Percentiles rank a stretch among this genome's conserved stretches.
Conservation (phyloP, 176 grass and related monocot species). For the Stipa capillata region DNA sequence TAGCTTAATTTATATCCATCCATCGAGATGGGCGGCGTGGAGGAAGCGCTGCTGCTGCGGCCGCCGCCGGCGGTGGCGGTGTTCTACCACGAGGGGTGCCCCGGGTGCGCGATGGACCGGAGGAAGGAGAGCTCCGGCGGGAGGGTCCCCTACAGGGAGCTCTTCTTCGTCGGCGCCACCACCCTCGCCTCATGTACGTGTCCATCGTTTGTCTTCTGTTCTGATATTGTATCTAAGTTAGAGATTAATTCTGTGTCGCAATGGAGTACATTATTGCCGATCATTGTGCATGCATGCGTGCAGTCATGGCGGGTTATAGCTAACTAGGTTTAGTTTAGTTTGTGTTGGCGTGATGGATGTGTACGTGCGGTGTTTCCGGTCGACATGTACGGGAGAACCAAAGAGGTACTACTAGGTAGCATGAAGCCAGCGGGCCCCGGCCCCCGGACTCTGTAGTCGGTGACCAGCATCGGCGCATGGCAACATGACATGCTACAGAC, state of each 20-base stretch:
- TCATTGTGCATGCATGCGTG: too few relatives aligned
- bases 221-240: background rate
- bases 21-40: background rate
- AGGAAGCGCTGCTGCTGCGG: background rate
- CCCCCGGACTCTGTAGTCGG: too few relatives aligned
- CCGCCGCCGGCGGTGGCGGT: background rate
- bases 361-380: too few relatives aligned
- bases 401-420: too few relatives aligned
- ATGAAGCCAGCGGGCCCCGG: too few relatives aligned
- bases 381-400: too few relatives aligned
- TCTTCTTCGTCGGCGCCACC: slow-evolving; percentile 50
- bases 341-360: too few relatives aligned
- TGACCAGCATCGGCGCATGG: too few relatives aligned
- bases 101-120: slow-evolving; percentile 42
- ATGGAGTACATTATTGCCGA: background rate
- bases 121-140: slow-evolving; percentile 32
- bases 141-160: slow-evolving; percentile 50
- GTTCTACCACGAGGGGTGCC: slow-evolving; percentile 25
- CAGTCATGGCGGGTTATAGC: too few relatives aligned
- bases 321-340: too few relatives aligned
- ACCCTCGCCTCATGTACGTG: slow-evolving; percentile 46
- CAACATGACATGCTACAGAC: too few relatives aligned
- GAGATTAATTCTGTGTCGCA: background rate
- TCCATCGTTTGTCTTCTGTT: fast-evolving
- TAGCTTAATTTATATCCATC: too few relatives aligned